A percentile compares a stretch with the other conserved stretches of the same genome.
These are phyloP conservation scores for Yamadazyma friedrichii DNA, from an alignment of 1,139 yeast species.

Conservation along the genomic window DNA sequence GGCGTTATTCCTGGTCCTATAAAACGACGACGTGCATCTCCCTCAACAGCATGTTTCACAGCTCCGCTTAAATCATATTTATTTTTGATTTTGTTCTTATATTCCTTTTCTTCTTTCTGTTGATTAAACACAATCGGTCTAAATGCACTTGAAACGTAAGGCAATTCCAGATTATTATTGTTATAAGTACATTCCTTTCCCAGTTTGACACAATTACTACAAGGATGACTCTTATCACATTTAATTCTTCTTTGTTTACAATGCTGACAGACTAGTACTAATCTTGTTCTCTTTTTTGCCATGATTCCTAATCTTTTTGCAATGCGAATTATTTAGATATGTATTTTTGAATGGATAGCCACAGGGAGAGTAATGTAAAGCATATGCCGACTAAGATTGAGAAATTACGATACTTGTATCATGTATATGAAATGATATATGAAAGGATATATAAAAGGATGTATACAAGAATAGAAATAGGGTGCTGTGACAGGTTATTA, in stretches of 20 bases:
- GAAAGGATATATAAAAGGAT: too few relatives aligned
- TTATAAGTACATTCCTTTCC: constrained; percentile 24
- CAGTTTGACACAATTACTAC: constrained; percentile 26
- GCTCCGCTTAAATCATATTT: too few relatives aligned
- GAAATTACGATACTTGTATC: too few relatives aligned
- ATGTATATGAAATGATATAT: too few relatives aligned
- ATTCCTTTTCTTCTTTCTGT: not conserved
- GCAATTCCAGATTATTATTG: constrained; percentile 1
- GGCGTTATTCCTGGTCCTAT: too few relatives aligned
- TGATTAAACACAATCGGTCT: constrained; percentile 6
- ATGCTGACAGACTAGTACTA: constrained; percentile 24
- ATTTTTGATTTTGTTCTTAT: not conserved
- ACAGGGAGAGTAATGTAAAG: not conserved
- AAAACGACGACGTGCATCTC: too few relatives aligned
- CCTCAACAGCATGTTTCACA: too few relatives aligned
- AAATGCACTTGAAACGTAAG: constrained; percentile 6
- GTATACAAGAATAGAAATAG: too few relatives aligned
- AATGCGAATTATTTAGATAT: too few relatives aligned
- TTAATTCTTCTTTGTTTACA: constrained; percentile 30
- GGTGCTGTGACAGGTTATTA: too few relatives aligned
- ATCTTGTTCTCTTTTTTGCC: not conserved
- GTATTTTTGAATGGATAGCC: not conserved
- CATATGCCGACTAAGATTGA: constrained; percentile 19
- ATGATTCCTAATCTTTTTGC: too few relatives aligned
- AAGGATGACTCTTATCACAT: constrained; percentile 30